These are phyloP conservation scores for Polytrichum formosum DNA, from an alignment of 225 moss, liverwort and hornwort species.

Conservation along the genomic window DNA sequence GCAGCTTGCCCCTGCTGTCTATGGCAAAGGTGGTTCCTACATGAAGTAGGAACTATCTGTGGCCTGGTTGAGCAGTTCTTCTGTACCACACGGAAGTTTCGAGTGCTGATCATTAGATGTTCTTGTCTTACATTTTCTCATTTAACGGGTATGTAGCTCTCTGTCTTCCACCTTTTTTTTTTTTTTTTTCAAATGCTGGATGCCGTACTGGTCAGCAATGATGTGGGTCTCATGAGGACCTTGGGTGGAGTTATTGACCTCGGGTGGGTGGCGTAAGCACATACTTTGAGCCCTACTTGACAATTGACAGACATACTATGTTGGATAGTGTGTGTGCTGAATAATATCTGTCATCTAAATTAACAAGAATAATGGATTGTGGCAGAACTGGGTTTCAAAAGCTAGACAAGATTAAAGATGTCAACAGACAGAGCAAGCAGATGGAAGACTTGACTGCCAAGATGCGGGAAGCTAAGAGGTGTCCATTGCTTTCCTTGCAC, in stretches of 20 bases:
- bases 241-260: not conserved
- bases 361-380: not conserved
- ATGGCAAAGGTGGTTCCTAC: not conserved
- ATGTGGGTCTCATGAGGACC: not conserved
- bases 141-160: too few species aligned
- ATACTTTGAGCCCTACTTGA: not conserved
- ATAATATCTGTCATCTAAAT: too few species aligned
- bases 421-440: conserved; percentile 76
- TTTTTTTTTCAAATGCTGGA: not conserved
- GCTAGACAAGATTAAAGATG: conserved; percentile 92
- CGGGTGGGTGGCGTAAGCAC: not conserved
- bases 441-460: conserved; percentile 94
- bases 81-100: too few species aligned
- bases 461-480: conserved; percentile 99
- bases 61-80: too few species aligned
- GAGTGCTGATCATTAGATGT: too few species aligned
- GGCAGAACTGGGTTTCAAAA: conserved; percentile 88
- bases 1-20: not conserved
- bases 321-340: too few species aligned
- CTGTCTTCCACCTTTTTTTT: too few species aligned
- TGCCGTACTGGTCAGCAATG: not conserved
- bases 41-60: too few species aligned
- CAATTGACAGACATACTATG: too few species aligned
- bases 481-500: not conserved
- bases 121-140: too few species aligned